A percentile compares a stretch with the other conserved stretches of the same genome.
Conservation (phyloP, 2,329 filamentous ascomycete genomes). For the Xylaria arbuscula region DNA sequence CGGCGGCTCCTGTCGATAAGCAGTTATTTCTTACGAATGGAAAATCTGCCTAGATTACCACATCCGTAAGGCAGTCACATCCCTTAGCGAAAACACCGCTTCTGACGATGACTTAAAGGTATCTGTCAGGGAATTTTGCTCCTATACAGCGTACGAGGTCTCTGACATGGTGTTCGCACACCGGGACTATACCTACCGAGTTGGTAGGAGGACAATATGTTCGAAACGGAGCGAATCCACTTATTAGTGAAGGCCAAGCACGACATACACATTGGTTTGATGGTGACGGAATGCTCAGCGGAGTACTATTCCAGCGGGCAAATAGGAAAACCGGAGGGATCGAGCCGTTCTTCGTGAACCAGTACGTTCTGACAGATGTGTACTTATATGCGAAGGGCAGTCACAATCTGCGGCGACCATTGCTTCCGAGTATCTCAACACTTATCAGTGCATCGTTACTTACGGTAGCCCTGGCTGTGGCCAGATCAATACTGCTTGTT, state of each 20-base stretch:
- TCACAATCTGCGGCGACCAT: slow-evolving; percentile 61
- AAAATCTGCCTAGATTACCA: slow-evolving; percentile 28
- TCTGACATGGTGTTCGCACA: slow-evolving; percentile 67
- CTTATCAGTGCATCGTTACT: slow-evolving; percentile 68
- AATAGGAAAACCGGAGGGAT: slow-evolving; percentile 55
- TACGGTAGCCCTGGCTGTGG: slow-evolving; percentile 61
- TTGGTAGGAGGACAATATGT: slow-evolving; percentile 77
- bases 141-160: slow-evolving; percentile 67
- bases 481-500: slow-evolving; percentile 68
- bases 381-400: slow-evolving; percentile 66
- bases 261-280: slow-evolving; percentile 80
- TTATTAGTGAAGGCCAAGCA: slow-evolving; percentile 68
- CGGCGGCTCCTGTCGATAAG: not conserved
- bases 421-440: slow-evolving; percentile 75
- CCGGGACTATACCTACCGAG: slow-evolving; percentile 71
- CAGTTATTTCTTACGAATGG: slow-evolving; percentile 36
- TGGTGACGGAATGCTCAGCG: slow-evolving; percentile 78
- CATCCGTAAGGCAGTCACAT: slow-evolving; percentile 46
- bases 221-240: slow-evolving; percentile 76
- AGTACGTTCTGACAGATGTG: slow-evolving; percentile 75
- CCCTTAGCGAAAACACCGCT: not conserved
- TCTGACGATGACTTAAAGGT: slow-evolving; percentile 52
- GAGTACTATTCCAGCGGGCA: slow-evolving; percentile 67
- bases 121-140: slow-evolving; percentile 76
- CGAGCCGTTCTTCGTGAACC: slow-evolving; percentile 74